phyloP scores from a whole-genome alignment of 1,139 yeast species.

The Blastobotrys petasosporus region DNA sequence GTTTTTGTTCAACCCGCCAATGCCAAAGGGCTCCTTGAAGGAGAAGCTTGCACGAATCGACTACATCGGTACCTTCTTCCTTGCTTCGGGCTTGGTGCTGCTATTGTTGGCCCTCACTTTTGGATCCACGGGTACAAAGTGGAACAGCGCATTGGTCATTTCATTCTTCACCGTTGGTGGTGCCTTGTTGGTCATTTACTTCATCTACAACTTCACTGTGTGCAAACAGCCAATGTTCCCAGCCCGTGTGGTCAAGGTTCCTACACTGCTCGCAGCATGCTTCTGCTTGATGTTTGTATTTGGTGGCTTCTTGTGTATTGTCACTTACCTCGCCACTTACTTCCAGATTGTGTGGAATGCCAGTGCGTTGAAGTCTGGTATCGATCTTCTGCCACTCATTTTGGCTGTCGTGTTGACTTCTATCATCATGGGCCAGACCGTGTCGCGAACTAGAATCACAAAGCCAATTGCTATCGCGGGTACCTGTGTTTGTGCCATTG shows the following conservation, averaged over 20 bases:
- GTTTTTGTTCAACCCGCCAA: conserved; percentile 50
- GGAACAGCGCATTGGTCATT: conserved; percentile 55
- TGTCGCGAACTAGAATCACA: conserved; percentile 43
- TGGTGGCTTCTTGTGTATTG: conserved; percentile 41
- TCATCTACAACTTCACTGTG: conserved; percentile 44
- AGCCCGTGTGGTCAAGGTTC: conserved; percentile 35
- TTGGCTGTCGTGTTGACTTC: conserved; percentile 48
- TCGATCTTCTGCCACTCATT: conserved; percentile 50
- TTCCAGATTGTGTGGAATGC: conserved; percentile 49
- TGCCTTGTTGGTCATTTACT: conserved; percentile 36
- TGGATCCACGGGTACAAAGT: conserved; percentile 43
- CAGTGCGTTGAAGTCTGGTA: conserved; percentile 52
- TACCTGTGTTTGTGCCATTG: conserved; percentile 43
- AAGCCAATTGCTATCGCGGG: conserved; percentile 46
- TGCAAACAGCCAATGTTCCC: conserved; percentile 47
- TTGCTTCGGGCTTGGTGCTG: conserved; percentile 41
- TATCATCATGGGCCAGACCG: conserved; percentile 42
- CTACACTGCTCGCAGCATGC: conserved; percentile 39
- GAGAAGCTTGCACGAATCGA: conserved; percentile 44
- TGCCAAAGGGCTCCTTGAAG: conserved; percentile 38
- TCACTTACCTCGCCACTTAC: conserved; percentile 47
- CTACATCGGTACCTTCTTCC: conserved; percentile 42
- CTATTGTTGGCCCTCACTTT: conserved; percentile 47
- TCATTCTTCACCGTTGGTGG: conserved; percentile 53
- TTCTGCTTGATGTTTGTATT: conserved; percentile 38